Evolutionary conservation across 768 basidiomycete species (phyloP).

Genomic region (Hemileccinum rubropunctum): DNA sequence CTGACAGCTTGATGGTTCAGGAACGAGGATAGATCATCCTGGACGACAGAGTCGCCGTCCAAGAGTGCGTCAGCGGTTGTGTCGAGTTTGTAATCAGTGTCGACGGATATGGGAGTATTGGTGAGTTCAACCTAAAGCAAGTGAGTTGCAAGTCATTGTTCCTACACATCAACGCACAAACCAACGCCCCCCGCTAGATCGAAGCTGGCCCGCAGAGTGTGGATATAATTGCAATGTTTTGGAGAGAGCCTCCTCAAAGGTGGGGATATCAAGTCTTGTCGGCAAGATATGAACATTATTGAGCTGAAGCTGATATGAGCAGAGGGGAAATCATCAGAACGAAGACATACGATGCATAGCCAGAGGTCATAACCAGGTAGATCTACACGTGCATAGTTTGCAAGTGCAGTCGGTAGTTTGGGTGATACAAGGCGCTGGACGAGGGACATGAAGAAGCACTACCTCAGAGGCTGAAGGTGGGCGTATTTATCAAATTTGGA

Average conservation of each 20-base stretch:
- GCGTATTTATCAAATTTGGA: too few relatives aligned
- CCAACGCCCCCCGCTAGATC: constrained; percentile 11
- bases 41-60: constrained; percentile 26
- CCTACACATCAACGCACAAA: constrained; percentile 13
- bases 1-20: constrained; percentile 14
- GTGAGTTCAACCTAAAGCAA: constrained; percentile 22
- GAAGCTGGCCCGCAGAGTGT: constrained; percentile 24
- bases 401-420: constrained; percentile 15
- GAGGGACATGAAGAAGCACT: constrained; percentile 9
- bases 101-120: constrained; percentile 15
- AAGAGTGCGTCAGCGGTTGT: constrained; percentile 10
- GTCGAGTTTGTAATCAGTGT: constrained; percentile 10
- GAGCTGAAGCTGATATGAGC: constrained; percentile 8
- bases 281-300: constrained; percentile 22
- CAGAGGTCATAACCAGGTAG: constrained; percentile 25
- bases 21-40: constrained; percentile 19
- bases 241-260: constrained; percentile 25
- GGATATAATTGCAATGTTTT: constrained; percentile 22
- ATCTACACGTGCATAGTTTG: constrained; percentile 6
- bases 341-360: constrained; percentile 13
- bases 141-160: background rate
- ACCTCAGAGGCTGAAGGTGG: too few relatives aligned
- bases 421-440: constrained; percentile 17
- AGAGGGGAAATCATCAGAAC: background rate
- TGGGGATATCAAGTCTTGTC: constrained; percentile 8